phyloP scores from a whole-genome alignment of 1,284 basidiomycete species.

The Kwoniella shivajii region DNA sequence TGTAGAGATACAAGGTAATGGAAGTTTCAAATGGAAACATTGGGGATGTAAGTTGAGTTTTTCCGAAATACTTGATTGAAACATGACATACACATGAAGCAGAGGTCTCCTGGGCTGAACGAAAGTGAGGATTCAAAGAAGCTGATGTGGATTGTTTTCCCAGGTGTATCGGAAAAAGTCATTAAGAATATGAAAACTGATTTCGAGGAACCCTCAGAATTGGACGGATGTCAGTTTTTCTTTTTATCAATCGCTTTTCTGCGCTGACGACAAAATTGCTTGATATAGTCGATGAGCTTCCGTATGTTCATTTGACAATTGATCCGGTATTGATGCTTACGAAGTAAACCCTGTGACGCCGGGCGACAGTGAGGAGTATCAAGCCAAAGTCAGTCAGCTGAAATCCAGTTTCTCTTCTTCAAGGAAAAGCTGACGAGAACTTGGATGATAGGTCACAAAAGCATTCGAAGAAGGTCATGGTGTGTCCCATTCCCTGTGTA shows the following conservation, averaged over 20 bases:
- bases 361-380: conserved; percentile 31
- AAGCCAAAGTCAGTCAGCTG: conserved; percentile 56
- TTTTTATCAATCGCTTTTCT: not conserved
- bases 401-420: not conserved
- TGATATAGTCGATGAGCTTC: conserved; percentile 42
- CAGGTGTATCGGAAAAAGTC: conserved; percentile 71
- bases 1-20: conserved; percentile 72
- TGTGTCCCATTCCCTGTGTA: conserved; percentile 12
- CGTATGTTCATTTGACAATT: conserved; percentile 20
- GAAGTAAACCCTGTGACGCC: too few species aligned
- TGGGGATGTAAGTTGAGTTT: conserved; percentile 40
- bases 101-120: too few species aligned
- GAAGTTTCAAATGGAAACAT: conserved; percentile 62
- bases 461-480: conserved; percentile 70
- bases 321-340: too few species aligned
- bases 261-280: conserved; percentile 4
- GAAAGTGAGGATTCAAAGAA: too few species aligned
- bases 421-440: not conserved
- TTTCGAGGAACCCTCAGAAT: conserved; percentile 62
- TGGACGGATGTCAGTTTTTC: conserved; percentile 48
- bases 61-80: not conserved
- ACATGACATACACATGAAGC: not conserved
- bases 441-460: conserved; percentile 57
- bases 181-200: conserved; percentile 71
- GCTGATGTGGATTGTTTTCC: conserved; percentile 51